Percentiles rank a stretch among this genome's conserved stretches.
Conservation (phyloP, 2,329 filamentous ascomycete species). For the Colletotrichum lindemuthianum region DNA sequence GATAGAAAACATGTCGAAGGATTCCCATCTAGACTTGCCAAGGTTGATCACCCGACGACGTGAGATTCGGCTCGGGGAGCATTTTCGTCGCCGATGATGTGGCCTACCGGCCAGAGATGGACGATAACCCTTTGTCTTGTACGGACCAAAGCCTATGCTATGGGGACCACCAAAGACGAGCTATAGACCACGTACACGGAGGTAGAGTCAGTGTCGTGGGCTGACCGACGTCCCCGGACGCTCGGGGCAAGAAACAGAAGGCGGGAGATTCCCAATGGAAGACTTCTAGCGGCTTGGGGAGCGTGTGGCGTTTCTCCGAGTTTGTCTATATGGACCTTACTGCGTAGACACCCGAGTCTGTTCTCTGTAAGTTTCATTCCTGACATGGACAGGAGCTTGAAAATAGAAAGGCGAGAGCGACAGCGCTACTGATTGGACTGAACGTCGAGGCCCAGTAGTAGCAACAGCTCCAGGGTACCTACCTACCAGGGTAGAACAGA, state of each 20-base stretch:
- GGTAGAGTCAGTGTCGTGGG: neutral
- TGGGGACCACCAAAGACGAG: neutral
- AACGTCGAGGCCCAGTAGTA: too few species aligned
- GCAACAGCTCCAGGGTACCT: too few species aligned
- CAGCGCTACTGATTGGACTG: neutral
- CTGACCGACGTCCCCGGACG: neutral
- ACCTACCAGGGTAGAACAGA: neutral
- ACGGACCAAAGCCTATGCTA: too few species aligned
- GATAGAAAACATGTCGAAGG: too few species aligned
- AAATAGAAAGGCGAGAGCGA: neutral
- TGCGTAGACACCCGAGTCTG: neutral
- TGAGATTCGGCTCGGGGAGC: conserved; percentile 22
- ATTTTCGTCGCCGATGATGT: conserved; percentile 2
- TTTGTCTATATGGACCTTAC: neutral
- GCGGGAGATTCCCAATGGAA: conserved; percentile 17
- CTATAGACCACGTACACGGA: neutral
- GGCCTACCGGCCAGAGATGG: neutral
- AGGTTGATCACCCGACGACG: conserved; percentile 16
- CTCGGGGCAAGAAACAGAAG: conserved; percentile 17
- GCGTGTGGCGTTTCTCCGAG: neutral
- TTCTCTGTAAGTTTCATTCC: too few species aligned
- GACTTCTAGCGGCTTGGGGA: conserved; percentile 29
- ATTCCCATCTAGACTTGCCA: neutral
- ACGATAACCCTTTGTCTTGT: neutral
- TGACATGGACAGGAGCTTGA: neutral